Conservation (phyloP, 2,329 filamentous ascomycete genomes). For the Mariannaea sp. region DNA sequence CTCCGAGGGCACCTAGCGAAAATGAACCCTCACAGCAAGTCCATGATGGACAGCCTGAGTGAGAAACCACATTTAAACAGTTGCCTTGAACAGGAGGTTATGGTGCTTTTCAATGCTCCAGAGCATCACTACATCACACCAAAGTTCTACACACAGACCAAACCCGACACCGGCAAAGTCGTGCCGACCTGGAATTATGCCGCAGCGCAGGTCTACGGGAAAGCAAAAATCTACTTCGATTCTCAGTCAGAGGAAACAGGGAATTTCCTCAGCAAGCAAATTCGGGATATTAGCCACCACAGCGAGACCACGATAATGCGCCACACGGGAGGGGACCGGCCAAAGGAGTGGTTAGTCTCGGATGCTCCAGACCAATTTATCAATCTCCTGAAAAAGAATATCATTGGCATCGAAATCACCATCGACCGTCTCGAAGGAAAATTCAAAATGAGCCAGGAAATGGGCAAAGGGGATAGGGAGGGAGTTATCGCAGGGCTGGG, state of each 20-base stretch:
- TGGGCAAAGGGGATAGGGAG: constrained; percentile 54
- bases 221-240: constrained; percentile 58
- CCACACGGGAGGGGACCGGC: constrained; percentile 47
- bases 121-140: constrained; percentile 69
- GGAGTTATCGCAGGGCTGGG: too few relatives aligned
- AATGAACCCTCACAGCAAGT: constrained; percentile 67
- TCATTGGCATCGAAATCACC: constrained; percentile 64
- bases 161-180: constrained; percentile 66
- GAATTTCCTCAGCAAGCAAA: constrained; percentile 53
- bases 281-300: constrained; percentile 56
- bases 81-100: constrained; percentile 57
- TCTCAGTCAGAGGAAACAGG: constrained; percentile 50
- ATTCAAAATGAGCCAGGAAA: constrained; percentile 71
- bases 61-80: constrained; percentile 26
- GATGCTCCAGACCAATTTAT: constrained; percentile 63
- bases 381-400: constrained; percentile 60
- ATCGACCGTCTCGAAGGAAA: constrained; percentile 62
- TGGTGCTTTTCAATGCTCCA: constrained; percentile 64
- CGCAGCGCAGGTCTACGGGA: constrained; percentile 67
- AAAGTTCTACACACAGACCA: constrained; percentile 70
- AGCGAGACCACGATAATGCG: constrained; percentile 62
- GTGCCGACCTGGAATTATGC: constrained; percentile 75
- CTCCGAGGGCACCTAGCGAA: constrained; percentile 67
- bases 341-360: constrained; percentile 57
- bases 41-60: constrained; percentile 54